phyloP scores from a whole-genome alignment of 2,329 filamentous ascomycete genomes.

The Talaromyces sp. region DNA sequence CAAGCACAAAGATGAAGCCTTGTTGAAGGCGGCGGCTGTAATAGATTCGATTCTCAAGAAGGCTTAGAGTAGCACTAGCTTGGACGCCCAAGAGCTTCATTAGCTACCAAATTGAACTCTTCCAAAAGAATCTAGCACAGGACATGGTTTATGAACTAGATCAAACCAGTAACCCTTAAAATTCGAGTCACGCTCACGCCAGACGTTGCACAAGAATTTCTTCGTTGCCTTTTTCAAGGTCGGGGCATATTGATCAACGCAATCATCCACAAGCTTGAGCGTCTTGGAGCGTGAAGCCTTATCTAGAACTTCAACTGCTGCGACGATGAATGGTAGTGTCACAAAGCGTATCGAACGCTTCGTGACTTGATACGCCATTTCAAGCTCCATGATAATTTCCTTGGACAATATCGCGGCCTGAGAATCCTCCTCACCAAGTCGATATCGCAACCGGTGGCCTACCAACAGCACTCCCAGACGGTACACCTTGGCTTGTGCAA shows the following conservation, averaged over 20 bases:
- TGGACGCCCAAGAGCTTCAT: neutral
- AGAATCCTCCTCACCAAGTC: slow-evolving; percentile 13
- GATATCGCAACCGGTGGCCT: slow-evolving; percentile 12
- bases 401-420: slow-evolving; percentile 12
- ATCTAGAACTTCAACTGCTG: slow-evolving; percentile 14
- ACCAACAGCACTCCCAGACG: slow-evolving; percentile 10
- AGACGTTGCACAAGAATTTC: slow-evolving; percentile 11
- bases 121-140: slow-evolving; percentile 7
- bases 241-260: slow-evolving; percentile 13
- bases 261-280: slow-evolving; percentile 13
- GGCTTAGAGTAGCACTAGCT: neutral
- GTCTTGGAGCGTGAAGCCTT: slow-evolving; percentile 3
- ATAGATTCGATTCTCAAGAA: slow-evolving; percentile 11
- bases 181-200: slow-evolving; percentile 8
- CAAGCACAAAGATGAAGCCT: slow-evolving; percentile 11
- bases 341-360: slow-evolving; percentile 7
- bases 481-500: slow-evolving; percentile 16
- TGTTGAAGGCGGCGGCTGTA: neutral
- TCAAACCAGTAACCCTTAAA: slow-evolving; percentile 10
- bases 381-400: slow-evolving; percentile 16
- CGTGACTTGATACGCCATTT: slow-evolving; percentile 10
- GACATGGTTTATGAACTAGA: slow-evolving; percentile 15
- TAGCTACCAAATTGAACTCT: neutral
- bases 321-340: slow-evolving; percentile 10
- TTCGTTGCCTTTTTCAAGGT: slow-evolving; percentile 11